A percentile compares a stretch with the other conserved stretches of the same genome.
Evolutionary conservation across 1,284 basidiomycete genomes (phyloP).

Genomic region (Trichosporon asahii): DNA sequence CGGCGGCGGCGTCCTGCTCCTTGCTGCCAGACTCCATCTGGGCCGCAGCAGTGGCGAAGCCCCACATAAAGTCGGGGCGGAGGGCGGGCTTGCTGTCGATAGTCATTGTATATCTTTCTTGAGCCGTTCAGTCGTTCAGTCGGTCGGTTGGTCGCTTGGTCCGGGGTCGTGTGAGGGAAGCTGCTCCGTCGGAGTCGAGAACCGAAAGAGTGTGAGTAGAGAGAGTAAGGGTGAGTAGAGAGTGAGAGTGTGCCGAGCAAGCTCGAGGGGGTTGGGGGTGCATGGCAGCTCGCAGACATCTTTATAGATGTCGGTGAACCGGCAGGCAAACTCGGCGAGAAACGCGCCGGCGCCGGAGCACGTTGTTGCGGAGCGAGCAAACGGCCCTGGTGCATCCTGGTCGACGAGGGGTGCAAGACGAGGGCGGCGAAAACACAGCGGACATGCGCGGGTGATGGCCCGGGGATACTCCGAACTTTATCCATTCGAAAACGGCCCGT

Average conservation of each 20-base stretch:
- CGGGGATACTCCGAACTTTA: slow-evolving; percentile 2
- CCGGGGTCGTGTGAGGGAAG: neutral
- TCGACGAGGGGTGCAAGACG: neutral
- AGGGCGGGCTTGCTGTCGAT: slow-evolving; percentile 15
- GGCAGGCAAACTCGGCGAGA: neutral
- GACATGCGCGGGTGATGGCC: neutral
- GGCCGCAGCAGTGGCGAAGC: slow-evolving; percentile 65
- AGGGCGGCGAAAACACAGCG: neutral
- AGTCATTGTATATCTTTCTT: neutral
- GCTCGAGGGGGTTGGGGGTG: no score
- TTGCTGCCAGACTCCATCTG: slow-evolving; percentile 27
- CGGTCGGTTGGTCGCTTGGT: neutral
- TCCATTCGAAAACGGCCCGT: neutral
- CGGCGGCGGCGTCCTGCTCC: slow-evolving; percentile 31
- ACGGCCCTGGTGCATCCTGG: no score
- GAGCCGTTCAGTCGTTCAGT: neutral
- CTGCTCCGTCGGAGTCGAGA: no score
- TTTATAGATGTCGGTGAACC: no score
- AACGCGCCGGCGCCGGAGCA: neutral
- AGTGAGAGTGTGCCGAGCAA: no score
- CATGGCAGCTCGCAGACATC: no score
- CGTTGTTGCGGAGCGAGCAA: neutral
- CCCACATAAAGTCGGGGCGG: slow-evolving; percentile 62
- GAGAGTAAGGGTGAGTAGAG: no score
- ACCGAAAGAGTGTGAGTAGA: no score